Conservation (phyloP, 495 filamentous ascomycete species). For the Rhizodiscina lignyota region DNA sequence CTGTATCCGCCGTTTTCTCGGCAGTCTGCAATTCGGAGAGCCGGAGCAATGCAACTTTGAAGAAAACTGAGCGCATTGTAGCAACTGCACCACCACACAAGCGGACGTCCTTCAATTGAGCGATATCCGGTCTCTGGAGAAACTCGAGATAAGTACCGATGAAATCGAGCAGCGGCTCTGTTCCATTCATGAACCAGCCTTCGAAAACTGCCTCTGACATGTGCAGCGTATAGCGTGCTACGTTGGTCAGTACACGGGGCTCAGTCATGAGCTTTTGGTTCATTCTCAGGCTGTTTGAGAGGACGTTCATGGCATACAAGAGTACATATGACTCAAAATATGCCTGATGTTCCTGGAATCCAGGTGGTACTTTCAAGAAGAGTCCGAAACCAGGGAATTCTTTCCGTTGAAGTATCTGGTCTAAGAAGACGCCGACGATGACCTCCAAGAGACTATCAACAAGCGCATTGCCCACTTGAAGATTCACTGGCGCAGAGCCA, state of each 20-base stretch:
- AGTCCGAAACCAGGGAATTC: slow-evolving; percentile 83
- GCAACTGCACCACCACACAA: slow-evolving; percentile 68
- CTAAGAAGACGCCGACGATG: slow-evolving; percentile 58
- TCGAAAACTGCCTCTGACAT: slow-evolving; percentile 83
- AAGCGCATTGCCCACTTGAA: slow-evolving; percentile 45
- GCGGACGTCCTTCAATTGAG: slow-evolving; percentile 64
- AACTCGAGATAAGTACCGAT: slow-evolving; percentile 74
- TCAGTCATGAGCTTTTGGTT: slow-evolving; percentile 60
- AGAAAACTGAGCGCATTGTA: slow-evolving; percentile 56
- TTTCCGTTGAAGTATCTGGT: slow-evolving; percentile 66
- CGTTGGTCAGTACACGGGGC: slow-evolving; percentile 68
- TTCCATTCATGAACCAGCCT: slow-evolving; percentile 86
- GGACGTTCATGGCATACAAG: slow-evolving; percentile 50
- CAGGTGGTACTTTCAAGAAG: slow-evolving; percentile 77
- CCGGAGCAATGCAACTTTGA: slow-evolving; percentile 58
- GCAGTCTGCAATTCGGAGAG: slow-evolving; percentile 67
- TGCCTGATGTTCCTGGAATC: slow-evolving; percentile 83
- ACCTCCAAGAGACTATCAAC: slow-evolving; percentile 62
- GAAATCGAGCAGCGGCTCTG: slow-evolving; percentile 68
- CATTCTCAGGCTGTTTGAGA: slow-evolving; percentile 51
- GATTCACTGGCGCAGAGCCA: slow-evolving; percentile 27
- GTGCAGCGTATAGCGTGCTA: slow-evolving; percentile 62
- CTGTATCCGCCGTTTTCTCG: slow-evolving; percentile 37
- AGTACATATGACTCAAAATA: slow-evolving; percentile 88
- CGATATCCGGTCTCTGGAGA: slow-evolving; percentile 70